phyloP scores from a whole-genome alignment of 1,284 basidiomycete genomes.

The Mycosarcoma mackinlayi region DNA sequence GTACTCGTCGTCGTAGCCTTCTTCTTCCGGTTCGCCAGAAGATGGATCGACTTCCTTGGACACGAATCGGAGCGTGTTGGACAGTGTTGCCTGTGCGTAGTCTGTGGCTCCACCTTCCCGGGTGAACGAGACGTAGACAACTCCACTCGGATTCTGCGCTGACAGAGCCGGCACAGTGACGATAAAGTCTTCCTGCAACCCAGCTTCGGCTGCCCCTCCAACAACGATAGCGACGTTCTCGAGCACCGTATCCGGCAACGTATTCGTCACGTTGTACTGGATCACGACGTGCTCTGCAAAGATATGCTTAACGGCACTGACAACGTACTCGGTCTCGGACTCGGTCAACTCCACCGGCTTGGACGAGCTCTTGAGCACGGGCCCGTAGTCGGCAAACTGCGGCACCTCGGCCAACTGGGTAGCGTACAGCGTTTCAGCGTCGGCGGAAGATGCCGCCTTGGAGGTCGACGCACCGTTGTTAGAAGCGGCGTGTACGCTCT shows the following conservation, averaged over 20 bases:
- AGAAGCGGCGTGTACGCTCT: conserved; percentile 42
- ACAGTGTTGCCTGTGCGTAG: conserved; percentile 87
- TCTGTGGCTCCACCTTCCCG: conserved; percentile 77
- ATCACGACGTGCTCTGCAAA: conserved; percentile 91
- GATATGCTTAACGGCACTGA: conserved; percentile 94
- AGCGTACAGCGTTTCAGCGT: conserved; percentile 75
- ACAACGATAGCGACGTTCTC: conserved; percentile 87
- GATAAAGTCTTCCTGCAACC: conserved; percentile 92
- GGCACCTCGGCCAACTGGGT: conserved; percentile 86
- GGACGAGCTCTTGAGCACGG: conserved; percentile 85
- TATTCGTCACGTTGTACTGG: conserved; percentile 97
- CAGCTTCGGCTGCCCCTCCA: conserved; percentile 82
- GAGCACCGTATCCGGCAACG: conserved; percentile 95
- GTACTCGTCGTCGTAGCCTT: conserved; percentile 99
- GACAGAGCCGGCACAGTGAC: conserved; percentile 78
- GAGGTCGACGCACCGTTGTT: conserved; percentile 50
- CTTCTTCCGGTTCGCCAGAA: conserved; percentile 96
- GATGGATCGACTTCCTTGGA: conserved; percentile 97
- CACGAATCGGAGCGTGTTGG: conserved; percentile 92
- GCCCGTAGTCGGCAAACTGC: conserved; percentile 86
- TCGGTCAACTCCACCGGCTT: conserved; percentile 90
- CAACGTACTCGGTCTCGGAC: conserved; percentile 97
- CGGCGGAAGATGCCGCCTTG: conserved; percentile 23
- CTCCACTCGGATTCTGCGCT: conserved; percentile 78
- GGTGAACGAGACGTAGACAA: conserved; percentile 93